A percentile compares a stretch with the other conserved stretches of the same genome.
phyloP scores from a whole-genome alignment of 495 filamentous ascomycete genomes.

The Annulohypoxylon moriforme region DNA sequence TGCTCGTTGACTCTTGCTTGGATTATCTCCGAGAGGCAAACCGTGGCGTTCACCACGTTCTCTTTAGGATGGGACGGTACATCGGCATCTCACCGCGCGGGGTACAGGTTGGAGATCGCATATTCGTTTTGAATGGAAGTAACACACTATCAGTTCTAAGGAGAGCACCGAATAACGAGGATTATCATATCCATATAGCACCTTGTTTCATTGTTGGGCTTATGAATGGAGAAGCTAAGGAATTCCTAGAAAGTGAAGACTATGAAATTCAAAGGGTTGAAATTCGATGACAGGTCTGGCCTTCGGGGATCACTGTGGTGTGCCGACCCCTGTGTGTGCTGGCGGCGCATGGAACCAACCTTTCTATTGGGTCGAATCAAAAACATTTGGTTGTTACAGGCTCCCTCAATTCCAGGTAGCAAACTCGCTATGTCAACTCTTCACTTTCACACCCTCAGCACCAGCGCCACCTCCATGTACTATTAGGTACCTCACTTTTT shows the following conservation, averaged over 20 bases:
- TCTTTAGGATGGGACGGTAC: slow-evolving; percentile 1
- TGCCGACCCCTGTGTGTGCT: too few species aligned
- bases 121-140: slow-evolving; percentile 10
- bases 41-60: neutral
- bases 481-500: too few species aligned
- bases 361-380: too few species aligned
- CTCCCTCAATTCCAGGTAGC: too few species aligned
- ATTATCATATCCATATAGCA: neutral
- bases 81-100: slow-evolving; percentile 6
- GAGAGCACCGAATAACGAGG: neutral
- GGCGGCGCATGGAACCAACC: too few species aligned
- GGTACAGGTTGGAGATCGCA: slow-evolving; percentile 3
- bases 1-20: neutral
- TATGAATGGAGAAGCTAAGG: slow-evolving; percentile 10
- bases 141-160: slow-evolving; percentile 6
- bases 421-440: too few species aligned
- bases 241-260: neutral
- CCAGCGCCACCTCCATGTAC: too few species aligned
- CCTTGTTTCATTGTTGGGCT: slow-evolving; percentile 10
- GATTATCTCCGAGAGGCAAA: slow-evolving; percentile 6
- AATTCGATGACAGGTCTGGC: neutral
- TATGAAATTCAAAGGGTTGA: neutral
- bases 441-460: too few species aligned
- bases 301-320: neutral
- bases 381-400: too few species aligned